Base-by-base conservation (phyloP, 129 eudicot genomes). In the Flaveria linearis region DNA sequence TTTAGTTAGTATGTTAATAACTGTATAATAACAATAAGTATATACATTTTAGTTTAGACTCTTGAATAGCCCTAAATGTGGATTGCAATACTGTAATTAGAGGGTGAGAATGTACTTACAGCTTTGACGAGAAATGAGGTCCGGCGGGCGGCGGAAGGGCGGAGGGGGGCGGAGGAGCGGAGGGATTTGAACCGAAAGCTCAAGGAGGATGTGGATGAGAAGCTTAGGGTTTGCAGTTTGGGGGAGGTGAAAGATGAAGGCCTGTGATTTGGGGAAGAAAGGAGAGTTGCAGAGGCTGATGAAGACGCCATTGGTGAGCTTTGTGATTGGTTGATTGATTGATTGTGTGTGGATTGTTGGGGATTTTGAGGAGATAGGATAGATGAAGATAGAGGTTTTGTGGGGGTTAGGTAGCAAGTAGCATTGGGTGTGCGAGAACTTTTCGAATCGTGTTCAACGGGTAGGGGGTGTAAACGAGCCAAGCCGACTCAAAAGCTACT, bases 111-210 rank as follows among this genome's bases (percentile, higher is more conserved):
- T 20, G 9, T 41, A 84, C 92, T 76, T 80, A 91, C 97, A 56
- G 96, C 97, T 58, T 84, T 86, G 57, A 85, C 92, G 46, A 85
- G 80, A 57, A 89, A 80, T 39, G 89, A 68, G 42, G 60, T 78
- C 82, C 86, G 85, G 20, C 85, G 85, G 71, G 95, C 64, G 69
- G 77, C 22, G 13, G 86, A 66, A 49, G 82, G 53, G 81, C 78
- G 81, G 83, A 82, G 53, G 56, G 84, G 69, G 82, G 73, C 25
- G 62, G 76, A 72, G 23, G 92, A 81, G n/a, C 85, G 85, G 47
- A 85, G 71, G 50, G 80, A 74, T 10, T 73, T 83, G 69, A 79
- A 74, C 15, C 71, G 78, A 62, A 77, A 82, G 66, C 22, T 39
- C 65, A 88, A 81, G 10, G 91, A 80, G 58, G 90, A 76, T 5